These are phyloP conservation scores for Rhododendron simsii DNA, from an alignment of 148 eudicot genomes.

Conservation along the genomic window DNA sequence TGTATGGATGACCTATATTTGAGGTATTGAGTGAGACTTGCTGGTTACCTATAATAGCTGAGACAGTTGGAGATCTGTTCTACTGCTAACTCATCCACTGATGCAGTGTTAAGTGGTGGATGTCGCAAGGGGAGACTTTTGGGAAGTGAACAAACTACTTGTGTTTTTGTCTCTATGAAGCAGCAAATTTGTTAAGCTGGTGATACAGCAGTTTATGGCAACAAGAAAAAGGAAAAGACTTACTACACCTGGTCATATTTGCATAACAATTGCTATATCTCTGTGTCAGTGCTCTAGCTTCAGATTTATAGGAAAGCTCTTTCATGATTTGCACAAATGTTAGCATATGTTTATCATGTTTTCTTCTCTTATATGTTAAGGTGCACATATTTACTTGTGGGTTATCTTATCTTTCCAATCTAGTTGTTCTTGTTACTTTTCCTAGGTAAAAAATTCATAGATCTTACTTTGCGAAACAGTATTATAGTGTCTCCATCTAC, in stretches of 20 bases:
- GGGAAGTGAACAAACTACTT: neutral
- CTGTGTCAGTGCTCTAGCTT: neutral
- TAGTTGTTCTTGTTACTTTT: conserved; percentile 1
- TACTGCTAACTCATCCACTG: conserved; percentile 6
- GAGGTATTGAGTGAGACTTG: neutral
- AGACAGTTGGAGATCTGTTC: neutral
- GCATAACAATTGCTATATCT: conserved; percentile 5
- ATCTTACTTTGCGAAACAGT: neutral
- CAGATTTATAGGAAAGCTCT: conserved; percentile 1
- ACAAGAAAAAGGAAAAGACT: neutral
- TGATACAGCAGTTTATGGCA: conserved; percentile 9
- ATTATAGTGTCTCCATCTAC: neutral
- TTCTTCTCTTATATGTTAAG: neutral
- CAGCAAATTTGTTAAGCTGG: neutral
- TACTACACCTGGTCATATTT: neutral
- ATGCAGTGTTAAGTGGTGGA: neutral
- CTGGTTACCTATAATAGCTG: neutral
- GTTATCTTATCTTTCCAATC: neutral
- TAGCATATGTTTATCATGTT: conserved; percentile 3
- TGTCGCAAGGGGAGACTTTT: neutral
- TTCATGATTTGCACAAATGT: conserved; percentile 4
- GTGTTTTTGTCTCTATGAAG: conserved; percentile 8
- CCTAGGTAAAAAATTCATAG: neutral
- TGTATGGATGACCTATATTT: neutral
- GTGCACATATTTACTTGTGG: conserved; percentile 8